Evolutionary conservation across 2,329 filamentous ascomycete genomes (phyloP).

Genomic region (Monilinia laxa): DNA sequence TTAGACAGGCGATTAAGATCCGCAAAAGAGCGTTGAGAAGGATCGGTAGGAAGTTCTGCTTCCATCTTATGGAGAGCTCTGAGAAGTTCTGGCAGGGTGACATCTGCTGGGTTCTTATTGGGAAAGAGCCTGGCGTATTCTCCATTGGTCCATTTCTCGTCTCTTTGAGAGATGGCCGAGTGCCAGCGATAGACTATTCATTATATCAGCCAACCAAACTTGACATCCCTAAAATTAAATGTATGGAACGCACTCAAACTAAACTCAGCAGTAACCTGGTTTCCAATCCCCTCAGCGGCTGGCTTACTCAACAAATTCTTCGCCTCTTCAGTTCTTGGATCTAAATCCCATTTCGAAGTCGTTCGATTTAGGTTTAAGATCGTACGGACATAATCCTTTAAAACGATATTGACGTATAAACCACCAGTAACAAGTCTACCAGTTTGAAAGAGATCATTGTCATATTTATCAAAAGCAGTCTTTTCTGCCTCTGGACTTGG

Average conservation of each 20-base stretch:
- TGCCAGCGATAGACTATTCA: constrained; percentile 69
- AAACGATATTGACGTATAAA: constrained; percentile 73
- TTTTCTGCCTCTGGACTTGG: constrained; percentile 55
- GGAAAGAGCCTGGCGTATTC: constrained; percentile 58
- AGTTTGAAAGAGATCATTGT: constrained; percentile 78
- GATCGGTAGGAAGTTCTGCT: constrained; percentile 60
- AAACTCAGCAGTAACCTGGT: constrained; percentile 82
- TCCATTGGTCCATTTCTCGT: constrained; percentile 64
- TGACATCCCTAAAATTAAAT: not conserved
- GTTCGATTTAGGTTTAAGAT: constrained; percentile 43
- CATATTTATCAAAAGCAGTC: constrained; percentile 64
- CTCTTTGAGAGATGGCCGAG: constrained; percentile 68
- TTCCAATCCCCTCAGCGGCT: constrained; percentile 60
- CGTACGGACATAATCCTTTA: constrained; percentile 73
- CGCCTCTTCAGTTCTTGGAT: constrained; percentile 66
- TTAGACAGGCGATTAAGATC: constrained; percentile 62
- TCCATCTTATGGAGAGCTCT: constrained; percentile 64
- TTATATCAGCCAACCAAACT: not conserved
- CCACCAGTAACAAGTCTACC: constrained; percentile 71
- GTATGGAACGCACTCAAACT: constrained; percentile 55
- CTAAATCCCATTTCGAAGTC: constrained; percentile 54
- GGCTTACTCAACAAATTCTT: constrained; percentile 44
- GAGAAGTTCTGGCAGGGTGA: constrained; percentile 62
- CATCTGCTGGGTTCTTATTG: constrained; percentile 50
- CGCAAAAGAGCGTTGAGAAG: constrained; percentile 66